These are phyloP conservation scores for Afroboletus lepidellus DNA, from an alignment of 1,284 basidiomycete genomes.

Conservation along the genomic window DNA sequence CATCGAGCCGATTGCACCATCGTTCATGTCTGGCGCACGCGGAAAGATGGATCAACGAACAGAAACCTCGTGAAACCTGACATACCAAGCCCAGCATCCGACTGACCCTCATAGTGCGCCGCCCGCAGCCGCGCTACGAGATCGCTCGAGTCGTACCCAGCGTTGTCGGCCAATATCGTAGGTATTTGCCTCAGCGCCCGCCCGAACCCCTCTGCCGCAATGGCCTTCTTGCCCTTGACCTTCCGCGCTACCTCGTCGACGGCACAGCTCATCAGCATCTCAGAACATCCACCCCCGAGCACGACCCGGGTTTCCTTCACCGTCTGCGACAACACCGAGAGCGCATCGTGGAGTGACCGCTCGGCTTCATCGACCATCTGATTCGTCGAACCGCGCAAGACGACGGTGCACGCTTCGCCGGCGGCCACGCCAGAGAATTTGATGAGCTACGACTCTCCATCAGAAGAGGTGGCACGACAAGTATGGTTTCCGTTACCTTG, in stretches of 20 bases:
- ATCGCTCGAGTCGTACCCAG: conserved; percentile 96
- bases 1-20: conserved; percentile 88
- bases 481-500: conserved; percentile 58
- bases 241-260: conserved; percentile 87
- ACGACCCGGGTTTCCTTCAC: conserved; percentile 95
- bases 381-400: conserved; percentile 92
- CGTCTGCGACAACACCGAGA: conserved; percentile 96
- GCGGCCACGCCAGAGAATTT: conserved; percentile 99
- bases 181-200: conserved; percentile 93
- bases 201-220: conserved; percentile 91
- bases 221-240: conserved; percentile 92
- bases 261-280: conserved; percentile 96
- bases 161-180: conserved; percentile 96
- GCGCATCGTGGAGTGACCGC: conserved; percentile 94
- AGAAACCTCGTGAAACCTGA: not conserved
- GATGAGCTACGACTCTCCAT: conserved; percentile 66
- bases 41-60: not conserved
- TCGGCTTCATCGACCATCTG: conserved; percentile 99
- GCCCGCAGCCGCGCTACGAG: conserved; percentile 88
- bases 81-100: conserved; percentile 82
- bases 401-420: conserved; percentile 98
- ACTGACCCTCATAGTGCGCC: conserved; percentile 89
- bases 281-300: conserved; percentile 95
- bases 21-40: conserved; percentile 72
- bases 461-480: not conserved